Base-by-base conservation (phyloP, 1,139 yeast genomes). In the Sugiyamaella pinicola region DNA sequence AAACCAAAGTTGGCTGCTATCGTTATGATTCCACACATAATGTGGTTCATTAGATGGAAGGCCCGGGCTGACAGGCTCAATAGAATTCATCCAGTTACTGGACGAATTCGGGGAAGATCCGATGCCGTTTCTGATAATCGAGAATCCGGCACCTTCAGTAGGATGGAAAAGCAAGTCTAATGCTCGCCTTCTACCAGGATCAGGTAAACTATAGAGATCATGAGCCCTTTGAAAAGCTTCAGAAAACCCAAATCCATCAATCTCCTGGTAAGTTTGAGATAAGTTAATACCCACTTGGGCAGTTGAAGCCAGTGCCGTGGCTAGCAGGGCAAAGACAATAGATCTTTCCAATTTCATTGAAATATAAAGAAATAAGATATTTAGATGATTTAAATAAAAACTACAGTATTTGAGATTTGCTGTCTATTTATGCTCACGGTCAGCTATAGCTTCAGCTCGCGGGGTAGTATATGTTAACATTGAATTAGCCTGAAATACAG, bases 61-160 rank as follows among this genome's bases (percentile, higher is more conserved):
- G n/a, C 52, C 52, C 10, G 52, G 52, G 24, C 52, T 49, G 8
- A 42, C 33, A 5, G 52, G 52, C 34, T 49, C 52, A 19, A 49
- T 49, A 10, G 52, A 49, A 22, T 42, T 43, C 34, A 48, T 43
- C 33, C 40, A 42, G 21, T 43, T 37, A 31, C 48, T 43, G 37
- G 34, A 24, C n/a, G 52, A 41, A 17, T 24, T 48, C 4, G 39
- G 39, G 12, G 47, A 42, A 21, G 52, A 49, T 5, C 52, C 52
- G 15, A 49, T 49, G 15, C 37, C 52, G 19, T 49, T 49, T 28
- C 52, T 37, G 19, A 49, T 28, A 26, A 49, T 49, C 6, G 52
- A 35, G 44, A 49, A 49, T 4, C 52, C 52, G 35, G 52, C 52
- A n/a, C 52, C 52, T 17, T 43, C 24, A 12, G 40, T 31, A n/a